A percentile compares a stretch with the other conserved stretches of the same genome.
Evolutionary conservation across 805 yeast species (phyloP).

Genomic region (Tetrapisispora nanseiensis): DNA sequence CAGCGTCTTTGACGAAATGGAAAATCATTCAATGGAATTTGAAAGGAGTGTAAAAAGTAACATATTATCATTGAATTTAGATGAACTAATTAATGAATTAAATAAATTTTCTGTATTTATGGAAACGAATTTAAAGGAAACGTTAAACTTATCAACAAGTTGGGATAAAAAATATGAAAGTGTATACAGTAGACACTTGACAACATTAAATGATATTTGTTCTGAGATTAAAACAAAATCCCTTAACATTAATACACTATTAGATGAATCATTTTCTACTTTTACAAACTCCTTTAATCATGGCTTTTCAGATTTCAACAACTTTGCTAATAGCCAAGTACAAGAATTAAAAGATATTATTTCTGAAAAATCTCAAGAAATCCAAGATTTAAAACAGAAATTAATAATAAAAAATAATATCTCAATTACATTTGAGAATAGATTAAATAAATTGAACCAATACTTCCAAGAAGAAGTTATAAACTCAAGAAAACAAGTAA

Average conservation of each 20-base stretch:
- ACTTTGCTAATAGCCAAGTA: neutral
- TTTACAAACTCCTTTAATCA: neutral
- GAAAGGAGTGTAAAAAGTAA: neutral
- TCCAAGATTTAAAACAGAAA: slow-evolving; percentile 7
- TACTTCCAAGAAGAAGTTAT: slow-evolving; percentile 10
- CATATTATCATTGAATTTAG: neutral
- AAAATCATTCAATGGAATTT: slow-evolving; percentile 1
- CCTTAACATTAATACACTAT: neutral
- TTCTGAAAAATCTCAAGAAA: neutral
- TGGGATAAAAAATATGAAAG: neutral
- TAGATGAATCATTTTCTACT: neutral
- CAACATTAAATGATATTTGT: neutral
- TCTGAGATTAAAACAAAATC: neutral
- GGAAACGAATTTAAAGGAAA: neutral
- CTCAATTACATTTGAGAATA: slow-evolving; percentile 4
- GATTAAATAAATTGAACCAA: slow-evolving; percentile 5
- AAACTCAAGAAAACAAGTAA: slow-evolving; percentile 6
- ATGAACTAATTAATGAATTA: neutral
- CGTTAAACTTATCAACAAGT: neutral
- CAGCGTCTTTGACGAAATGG: slow-evolving; percentile 6
- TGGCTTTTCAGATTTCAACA: neutral
- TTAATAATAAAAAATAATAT: slow-evolving; percentile 6
- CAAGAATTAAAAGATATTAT: neutral
- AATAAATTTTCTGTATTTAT: neutral
- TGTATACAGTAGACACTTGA: neutral